These are phyloP conservation scores for Lumnitzera littorea DNA, from an alignment of 345 rosid species.

Conservation along the genomic window DNA sequence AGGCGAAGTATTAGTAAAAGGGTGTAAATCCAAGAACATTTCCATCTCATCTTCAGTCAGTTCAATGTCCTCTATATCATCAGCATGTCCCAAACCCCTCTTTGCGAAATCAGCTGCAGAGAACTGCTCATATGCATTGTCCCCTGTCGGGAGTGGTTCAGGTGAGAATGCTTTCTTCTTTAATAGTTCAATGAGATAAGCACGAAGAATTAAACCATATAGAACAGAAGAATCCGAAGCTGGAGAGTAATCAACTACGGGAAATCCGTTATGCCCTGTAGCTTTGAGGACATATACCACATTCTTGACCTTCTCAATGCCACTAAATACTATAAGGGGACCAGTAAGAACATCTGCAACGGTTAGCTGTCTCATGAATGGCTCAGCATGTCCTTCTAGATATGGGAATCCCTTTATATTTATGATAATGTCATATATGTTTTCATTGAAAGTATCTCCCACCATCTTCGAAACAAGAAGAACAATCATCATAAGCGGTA, in stretches of 20 bases:
- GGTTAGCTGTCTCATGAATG: constrained; percentile 87
- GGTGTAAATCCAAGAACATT: constrained; percentile 80
- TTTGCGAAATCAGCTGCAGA: constrained; percentile 66
- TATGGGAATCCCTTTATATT: constrained; percentile 86
- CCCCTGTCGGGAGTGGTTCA: constrained; percentile 26
- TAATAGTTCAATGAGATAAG: constrained; percentile 62
- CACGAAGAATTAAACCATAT: constrained; percentile 71
- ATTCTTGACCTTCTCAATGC: constrained; percentile 69
- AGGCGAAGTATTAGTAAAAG: constrained; percentile 87
- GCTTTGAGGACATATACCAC: constrained; percentile 65
- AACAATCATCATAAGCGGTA: constrained; percentile 91
- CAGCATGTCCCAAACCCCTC: constrained; percentile 59
- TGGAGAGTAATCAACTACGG: constrained; percentile 66
- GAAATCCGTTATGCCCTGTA: constrained; percentile 77
- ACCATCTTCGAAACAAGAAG: constrained; percentile 88
- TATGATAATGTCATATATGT: constrained; percentile 82
- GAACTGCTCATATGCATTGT: constrained; percentile 34
- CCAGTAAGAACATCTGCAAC: constrained; percentile 77
- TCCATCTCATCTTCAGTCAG: constrained; percentile 75
- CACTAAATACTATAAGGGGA: constrained; percentile 63
- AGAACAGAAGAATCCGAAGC: constrained; percentile 37
- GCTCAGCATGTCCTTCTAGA: constrained; percentile 70
- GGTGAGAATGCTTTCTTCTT: constrained; percentile 61
- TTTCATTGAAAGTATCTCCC: constrained; percentile 79
- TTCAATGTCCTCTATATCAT: constrained; percentile 56